Evolutionary conservation across 1,284 basidiomycete genomes (phyloP).

Genomic region (Jaminaea rosea): DNA sequence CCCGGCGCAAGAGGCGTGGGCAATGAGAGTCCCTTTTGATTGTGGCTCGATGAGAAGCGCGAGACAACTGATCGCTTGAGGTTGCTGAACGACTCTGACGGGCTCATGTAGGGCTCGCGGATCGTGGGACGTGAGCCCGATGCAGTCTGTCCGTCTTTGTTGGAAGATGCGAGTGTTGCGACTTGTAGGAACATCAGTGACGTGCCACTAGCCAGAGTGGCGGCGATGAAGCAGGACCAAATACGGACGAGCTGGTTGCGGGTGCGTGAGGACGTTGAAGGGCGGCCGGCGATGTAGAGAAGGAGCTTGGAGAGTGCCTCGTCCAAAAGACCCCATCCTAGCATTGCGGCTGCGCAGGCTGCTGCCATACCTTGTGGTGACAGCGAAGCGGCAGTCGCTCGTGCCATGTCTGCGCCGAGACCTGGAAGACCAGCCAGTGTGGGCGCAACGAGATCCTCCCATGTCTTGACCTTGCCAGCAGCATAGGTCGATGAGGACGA

Average conservation of each 20-base stretch:
- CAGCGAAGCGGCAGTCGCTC: constrained; percentile 14
- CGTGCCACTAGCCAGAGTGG: constrained; percentile 17
- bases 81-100: neutral
- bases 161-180: neutral
- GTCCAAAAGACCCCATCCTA: constrained; percentile 15
- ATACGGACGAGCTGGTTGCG: constrained; percentile 7
- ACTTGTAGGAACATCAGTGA: constrained; percentile 26
- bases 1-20: constrained; percentile 33
- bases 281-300: neutral
- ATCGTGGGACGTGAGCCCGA: neutral
- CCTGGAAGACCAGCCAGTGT: constrained; percentile 5
- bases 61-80: neutral
- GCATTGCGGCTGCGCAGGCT: constrained; percentile 25
- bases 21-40: no score
- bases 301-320: neutral
- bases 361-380: constrained; percentile 25
- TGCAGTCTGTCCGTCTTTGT: neutral
- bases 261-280: neutral
- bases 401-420: constrained; percentile 12
- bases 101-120: neutral
- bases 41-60: neutral
- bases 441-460: constrained; percentile 3
- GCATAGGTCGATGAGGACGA: no score
- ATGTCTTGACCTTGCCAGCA: neutral
- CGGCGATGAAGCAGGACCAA: constrained; percentile 23